These are phyloP conservation scores for Neofusicoccum ribis DNA, from an alignment of 2,329 filamentous ascomycete species.

Conservation along the genomic window DNA sequence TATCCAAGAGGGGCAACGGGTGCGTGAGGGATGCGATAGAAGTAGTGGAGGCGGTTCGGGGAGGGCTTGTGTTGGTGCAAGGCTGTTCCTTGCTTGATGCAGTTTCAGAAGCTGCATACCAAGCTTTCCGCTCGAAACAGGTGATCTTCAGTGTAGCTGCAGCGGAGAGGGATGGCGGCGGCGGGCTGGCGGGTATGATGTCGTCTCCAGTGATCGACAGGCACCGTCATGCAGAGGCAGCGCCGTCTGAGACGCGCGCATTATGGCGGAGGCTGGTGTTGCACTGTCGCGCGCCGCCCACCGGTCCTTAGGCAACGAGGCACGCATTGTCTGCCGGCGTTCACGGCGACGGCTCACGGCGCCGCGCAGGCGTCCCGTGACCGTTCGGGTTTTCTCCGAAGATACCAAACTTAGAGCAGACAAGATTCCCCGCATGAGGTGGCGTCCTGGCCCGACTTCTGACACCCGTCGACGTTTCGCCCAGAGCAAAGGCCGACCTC, in stretches of 20 bases:
- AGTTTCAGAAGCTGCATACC: conserved; percentile 17
- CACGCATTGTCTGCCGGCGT: not conserved
- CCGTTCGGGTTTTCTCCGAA: not conserved
- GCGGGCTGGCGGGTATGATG: conserved; percentile 3
- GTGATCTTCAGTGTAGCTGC: conserved; percentile 1
- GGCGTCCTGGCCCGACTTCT: not conserved
- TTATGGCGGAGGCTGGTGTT: conserved; percentile 1
- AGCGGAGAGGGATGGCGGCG: not conserved
- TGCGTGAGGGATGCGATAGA: conserved; percentile 1
- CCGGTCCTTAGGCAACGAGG: not conserved
- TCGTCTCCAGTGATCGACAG: conserved; percentile 7
- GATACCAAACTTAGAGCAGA: not conserved
- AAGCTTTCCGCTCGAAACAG: conserved; percentile 18
- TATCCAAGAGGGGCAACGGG: not conserved
- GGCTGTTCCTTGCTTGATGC: conserved; percentile 13
- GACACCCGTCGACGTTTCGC: not conserved
- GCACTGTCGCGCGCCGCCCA: not conserved
- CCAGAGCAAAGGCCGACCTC: not conserved
- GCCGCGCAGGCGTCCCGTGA: not conserved
- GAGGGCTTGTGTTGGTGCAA: not conserved
- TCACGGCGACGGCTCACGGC: no score
- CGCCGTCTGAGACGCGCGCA: conserved; percentile 6
- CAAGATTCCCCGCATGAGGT: conserved; percentile 5
- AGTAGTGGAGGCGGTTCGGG: not conserved
- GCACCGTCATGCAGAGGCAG: conserved; percentile 3